Base-by-base conservation (phyloP, 208 protist genomes). In the Crithidia sp. region DNA sequence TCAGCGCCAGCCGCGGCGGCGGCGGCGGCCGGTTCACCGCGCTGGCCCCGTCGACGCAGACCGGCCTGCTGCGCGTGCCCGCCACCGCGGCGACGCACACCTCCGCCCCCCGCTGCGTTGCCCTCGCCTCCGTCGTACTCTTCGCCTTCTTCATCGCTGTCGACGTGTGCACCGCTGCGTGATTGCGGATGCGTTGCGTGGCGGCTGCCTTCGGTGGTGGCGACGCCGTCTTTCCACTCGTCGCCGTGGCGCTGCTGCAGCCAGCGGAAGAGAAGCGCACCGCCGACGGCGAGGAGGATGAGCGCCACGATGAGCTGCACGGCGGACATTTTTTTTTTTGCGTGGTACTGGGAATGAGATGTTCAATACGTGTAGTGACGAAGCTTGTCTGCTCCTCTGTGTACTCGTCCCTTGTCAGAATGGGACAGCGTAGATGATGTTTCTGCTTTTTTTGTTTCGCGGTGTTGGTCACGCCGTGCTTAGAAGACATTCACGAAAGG, bases 11-110 rank as follows among this genome's bases (percentile, higher is more conserved):
- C 50, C 14, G 54, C 73, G 39, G 57, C 39, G 68, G 81, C 39
- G 68, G 81, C 55, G 53, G 54, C 39, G 68, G 79, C 45, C 7
- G 9, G 52, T 47, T 72, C 71, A 36, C 67, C 67, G 41, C 64
- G 61, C 44, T 43, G 72, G 19, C 8, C 8, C 1, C 49, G 54
- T 47, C 64, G 72, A 2, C 57, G 71, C 17, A 9, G 47, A 52
- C 44, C 71, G 7, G 16, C 54, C 16, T 39, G 49, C 7, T 39
- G 36, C 10, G 39, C 28, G 52, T 10, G 55, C 19, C 8, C 56
- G 66, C 54, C 58, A 12, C 54, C 54, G 19, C 54, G 54, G 7
- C 54, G 19, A 8, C 5, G n/a, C 17, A 57, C 54, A 28, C 14
- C 54, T 28, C 28, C 28, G 28, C 28, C 28, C 28, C 0, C 1